Evolutionary conservation across 208 protist genomes (phyloP), one percentile per base, ranked within the genome.

Genomic region (Willaertia magna): DNA sequence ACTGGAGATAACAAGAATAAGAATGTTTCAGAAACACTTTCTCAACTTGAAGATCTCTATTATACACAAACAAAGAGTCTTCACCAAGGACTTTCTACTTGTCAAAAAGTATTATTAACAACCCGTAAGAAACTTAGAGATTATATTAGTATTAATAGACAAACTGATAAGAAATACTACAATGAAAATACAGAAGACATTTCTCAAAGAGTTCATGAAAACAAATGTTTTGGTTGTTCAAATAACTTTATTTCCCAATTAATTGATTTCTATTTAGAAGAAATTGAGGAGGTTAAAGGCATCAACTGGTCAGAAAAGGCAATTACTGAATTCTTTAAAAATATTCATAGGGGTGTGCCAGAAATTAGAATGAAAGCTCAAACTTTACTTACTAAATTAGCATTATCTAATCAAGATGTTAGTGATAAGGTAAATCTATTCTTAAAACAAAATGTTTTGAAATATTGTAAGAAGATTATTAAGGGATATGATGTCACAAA

Each of bases 191-290:
- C 47, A 49, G 12, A 12, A 16, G 55, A 67, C 1, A 16, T 16
- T 1, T 59, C 51, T 59, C 2, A 55, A 16, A 9, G 2, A 34
- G n/a, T 22, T 34, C 44, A 85, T 55, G n/a, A n/a, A n/a, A 52
- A 78, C 40, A 30, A 26, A 20, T 91, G 90, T 76, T 91, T 88
- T 79, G 90, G 89, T 34, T 92, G 89, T 74, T 84, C 85, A 2
- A 85, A 34, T 20, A 40, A 51, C 12, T 89, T 90, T 48, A 67
- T 91, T 2, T 14, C 39, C 43, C 46, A 87, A 22, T 26, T 83
- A 20, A 61, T 91, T 42, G 79, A 30, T 7, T 46, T 30, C 20
- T 74, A 67, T 14, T n/a, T 34, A 67, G 12, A 16, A 9, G n/a
- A n/a, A n/a, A 26, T 86, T 7, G 6, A 67, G 12, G 55, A 67